Evolutionary conservation across 2,329 filamentous ascomycete genomes (phyloP), one percentile per base, ranked within the genome.

Genomic region (Plenodomus biglobosus): DNA sequence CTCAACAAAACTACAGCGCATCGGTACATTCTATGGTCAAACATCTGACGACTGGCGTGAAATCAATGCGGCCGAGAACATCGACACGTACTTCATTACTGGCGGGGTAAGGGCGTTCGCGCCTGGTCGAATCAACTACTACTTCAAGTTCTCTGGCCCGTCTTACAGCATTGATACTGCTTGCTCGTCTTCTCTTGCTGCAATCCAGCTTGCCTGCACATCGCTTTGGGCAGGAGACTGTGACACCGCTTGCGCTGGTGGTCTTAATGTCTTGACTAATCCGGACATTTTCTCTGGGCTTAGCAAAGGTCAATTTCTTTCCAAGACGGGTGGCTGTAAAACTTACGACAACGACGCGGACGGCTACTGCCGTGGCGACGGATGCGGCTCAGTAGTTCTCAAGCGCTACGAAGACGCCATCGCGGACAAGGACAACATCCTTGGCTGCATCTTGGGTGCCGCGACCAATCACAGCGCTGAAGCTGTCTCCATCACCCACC

Each of bases 391-490:
- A 0, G 79, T 94, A 40, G 79, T 94, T 18, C 75, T 94, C 40
- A 95, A 95, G 78, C 80, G 89, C 27, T 82, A 92, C 1, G 85
- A 90, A 44, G 89, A 92, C 70, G 90, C 90, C 1, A 69, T 88
- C 42, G 82, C 82, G 1, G 88, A 94, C 61, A 85, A 88, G 50
- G 90, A 94, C 61, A 77, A 78, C 62, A 79, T 78, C 35, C 78
- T 92, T n/a, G 89, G 85, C 15, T 85, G 89, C 55, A 87, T 96
- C 40, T 77, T 88, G 1, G 88, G 85, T 21, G 82, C 85, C 1
- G 82, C 84, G 3, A 94, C 89, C 40, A 95, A 94, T 70, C 89
- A 94, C 71, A 92, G 87, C 1, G 87, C 87, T 0, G 85, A 91
- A 61, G 85, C 89, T 38, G 84, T 90, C 17, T 92, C 88, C 1